phyloP scores from a whole-genome alignment of 2,329 filamentous ascomycete species.

The Colletotrichum tanaceti region DNA sequence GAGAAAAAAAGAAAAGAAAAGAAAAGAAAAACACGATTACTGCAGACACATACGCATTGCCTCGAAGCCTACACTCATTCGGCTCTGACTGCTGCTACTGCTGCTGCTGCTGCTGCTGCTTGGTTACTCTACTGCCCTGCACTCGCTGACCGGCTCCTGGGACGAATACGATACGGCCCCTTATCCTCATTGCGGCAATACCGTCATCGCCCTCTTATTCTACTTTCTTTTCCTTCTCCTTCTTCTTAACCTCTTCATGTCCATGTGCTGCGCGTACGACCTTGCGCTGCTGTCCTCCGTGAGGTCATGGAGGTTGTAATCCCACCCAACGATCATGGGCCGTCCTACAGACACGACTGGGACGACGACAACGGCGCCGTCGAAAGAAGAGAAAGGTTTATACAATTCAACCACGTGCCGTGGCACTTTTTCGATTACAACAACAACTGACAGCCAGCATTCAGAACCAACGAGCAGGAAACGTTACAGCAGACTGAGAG shows the following conservation, averaged over 20 bases:
- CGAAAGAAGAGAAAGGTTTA: slow-evolving; percentile 39
- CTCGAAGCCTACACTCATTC: slow-evolving; percentile 32
- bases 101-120: too few species aligned
- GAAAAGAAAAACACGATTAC: slow-evolving; percentile 11
- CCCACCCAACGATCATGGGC: slow-evolving; percentile 40
- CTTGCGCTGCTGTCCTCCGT: slow-evolving; percentile 32
- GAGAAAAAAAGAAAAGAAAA: too few species aligned
- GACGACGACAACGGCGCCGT: slow-evolving; percentile 41
- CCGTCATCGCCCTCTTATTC: slow-evolving; percentile 11
- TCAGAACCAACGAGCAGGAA: slow-evolving; percentile 26
- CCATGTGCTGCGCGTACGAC: slow-evolving; percentile 22
- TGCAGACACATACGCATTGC: slow-evolving; percentile 3
- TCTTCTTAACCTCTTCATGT: slow-evolving; percentile 34
- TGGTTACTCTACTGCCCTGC: neutral
- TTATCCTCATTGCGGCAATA: slow-evolving; percentile 23
- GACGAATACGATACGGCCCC: slow-evolving; percentile 8
- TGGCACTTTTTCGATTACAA: neutral
- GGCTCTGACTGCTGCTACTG: slow-evolving; percentile 15
- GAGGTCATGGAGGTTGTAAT: slow-evolving; percentile 42
- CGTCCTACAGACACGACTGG: slow-evolving; percentile 41
- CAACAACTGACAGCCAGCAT: slow-evolving; percentile 11
- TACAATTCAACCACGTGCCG: neutral
- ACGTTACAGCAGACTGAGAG: slow-evolving; percentile 16
- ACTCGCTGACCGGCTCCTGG: slow-evolving; percentile 19
- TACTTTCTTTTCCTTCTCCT: slow-evolving; percentile 3